phyloP scores from a whole-genome alignment of 208 protist genomes.

The Leishmania gerbilli region DNA sequence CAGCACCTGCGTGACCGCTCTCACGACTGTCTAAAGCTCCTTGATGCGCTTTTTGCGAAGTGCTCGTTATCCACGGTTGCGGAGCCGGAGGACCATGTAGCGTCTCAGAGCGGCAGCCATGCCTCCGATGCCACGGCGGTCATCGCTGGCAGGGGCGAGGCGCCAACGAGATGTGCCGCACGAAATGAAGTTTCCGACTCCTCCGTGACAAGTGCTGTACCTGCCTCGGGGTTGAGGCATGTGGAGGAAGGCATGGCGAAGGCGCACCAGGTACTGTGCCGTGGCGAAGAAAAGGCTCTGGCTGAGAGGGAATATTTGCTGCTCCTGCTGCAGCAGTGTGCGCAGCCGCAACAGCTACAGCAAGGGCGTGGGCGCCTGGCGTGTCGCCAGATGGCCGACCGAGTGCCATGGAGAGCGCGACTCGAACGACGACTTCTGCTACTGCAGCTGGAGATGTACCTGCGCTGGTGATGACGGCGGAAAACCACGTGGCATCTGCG shows the following conservation, averaged over 20 bases:
- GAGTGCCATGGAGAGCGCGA: neutral
- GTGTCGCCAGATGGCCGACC: neutral
- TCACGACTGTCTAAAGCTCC: neutral
- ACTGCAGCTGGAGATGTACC: neutral
- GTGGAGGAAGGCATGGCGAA: neutral
- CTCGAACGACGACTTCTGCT: neutral
- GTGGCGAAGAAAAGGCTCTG: slow-evolving; percentile 38
- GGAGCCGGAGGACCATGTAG: neutral
- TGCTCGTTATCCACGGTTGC: neutral
- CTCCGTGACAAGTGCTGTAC: neutral
- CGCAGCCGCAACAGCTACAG: neutral
- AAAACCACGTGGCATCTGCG: neutral
- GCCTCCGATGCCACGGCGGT: neutral
- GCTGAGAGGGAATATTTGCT: slow-evolving; percentile 38
- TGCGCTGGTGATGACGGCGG: neutral
- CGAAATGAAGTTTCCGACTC: neutral
- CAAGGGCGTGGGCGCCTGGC: neutral
- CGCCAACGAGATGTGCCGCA: neutral
- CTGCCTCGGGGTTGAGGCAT: neutral
- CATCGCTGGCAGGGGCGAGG: neutral
- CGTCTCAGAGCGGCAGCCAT: neutral
- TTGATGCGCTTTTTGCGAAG: neutral
- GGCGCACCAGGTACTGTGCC: slow-evolving; percentile 22
- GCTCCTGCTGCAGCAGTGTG: slow-evolving; percentile 17
- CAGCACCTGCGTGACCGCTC: slow-evolving; percentile 5